Conservation (phyloP, 2,329 filamentous ascomycete species). For the Huntiella moniliformis region DNA sequence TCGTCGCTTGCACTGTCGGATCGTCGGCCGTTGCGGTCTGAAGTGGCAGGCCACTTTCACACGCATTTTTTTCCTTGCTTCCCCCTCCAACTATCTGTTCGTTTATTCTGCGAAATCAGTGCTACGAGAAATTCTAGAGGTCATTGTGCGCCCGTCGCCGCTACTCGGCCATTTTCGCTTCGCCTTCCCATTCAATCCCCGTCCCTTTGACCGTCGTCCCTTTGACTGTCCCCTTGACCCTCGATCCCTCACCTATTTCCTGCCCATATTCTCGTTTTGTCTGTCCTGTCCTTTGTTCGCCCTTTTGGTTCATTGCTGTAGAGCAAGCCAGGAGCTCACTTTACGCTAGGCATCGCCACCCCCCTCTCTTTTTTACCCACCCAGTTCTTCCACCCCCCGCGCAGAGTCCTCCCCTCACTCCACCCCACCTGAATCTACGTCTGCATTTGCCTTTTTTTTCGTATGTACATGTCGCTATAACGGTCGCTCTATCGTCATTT, state of each 20-base stretch:
- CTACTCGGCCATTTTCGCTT: not conserved
- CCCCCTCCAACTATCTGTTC: too few relatives aligned
- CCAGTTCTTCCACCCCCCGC: not conserved
- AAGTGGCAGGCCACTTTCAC: too few relatives aligned
- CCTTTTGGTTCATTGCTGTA: not conserved
- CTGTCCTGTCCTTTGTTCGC: slow-evolving; percentile 4
- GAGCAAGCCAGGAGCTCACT: not conserved
- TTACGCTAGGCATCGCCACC: not conserved
- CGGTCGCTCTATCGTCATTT: not conserved
- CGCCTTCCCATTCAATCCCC: not conserved
- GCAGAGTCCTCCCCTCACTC: not conserved
- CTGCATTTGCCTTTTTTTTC: too few relatives aligned
- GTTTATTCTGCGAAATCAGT: too few relatives aligned
- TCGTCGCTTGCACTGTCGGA: too few relatives aligned
- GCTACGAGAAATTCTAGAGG: too few relatives aligned
- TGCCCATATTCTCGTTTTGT: not conserved
- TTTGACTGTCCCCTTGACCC: slow-evolving; percentile 3
- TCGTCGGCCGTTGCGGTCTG: too few relatives aligned
- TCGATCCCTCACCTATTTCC: not conserved
- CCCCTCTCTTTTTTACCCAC: not conserved
- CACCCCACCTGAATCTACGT: not conserved
- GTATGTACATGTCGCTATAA: too few relatives aligned
- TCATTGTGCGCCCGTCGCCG: too few relatives aligned
- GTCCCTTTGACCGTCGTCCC: slow-evolving; percentile 1
- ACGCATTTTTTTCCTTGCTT: too few relatives aligned